phyloP scores from a whole-genome alignment of 2,329 filamentous ascomycete genomes.

The Fusarium penzigii region DNA sequence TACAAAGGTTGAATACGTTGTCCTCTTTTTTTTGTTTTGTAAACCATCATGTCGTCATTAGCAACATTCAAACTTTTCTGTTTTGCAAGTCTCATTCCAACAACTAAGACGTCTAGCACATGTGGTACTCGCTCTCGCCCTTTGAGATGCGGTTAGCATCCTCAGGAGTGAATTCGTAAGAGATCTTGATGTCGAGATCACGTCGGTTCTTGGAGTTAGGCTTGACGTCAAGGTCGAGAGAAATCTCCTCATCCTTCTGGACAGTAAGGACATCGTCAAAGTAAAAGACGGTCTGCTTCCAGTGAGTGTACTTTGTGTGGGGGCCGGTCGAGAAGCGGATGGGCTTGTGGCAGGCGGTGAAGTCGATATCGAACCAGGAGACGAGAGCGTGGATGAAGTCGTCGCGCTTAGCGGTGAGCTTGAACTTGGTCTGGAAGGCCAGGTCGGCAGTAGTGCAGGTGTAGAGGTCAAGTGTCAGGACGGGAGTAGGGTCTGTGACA shows the following conservation, averaged over 20 bases:
- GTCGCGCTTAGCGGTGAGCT: constrained; percentile 74
- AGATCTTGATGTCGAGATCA: constrained; percentile 88
- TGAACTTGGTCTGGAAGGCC: constrained; percentile 78
- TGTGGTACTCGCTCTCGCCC: constrained; percentile 79
- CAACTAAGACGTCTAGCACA: constrained; percentile 52
- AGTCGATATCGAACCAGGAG: constrained; percentile 99
- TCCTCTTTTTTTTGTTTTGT: constrained; percentile 3
- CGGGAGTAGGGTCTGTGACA: constrained; percentile 83
- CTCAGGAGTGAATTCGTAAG: constrained; percentile 76
- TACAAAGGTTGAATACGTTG: background rate
- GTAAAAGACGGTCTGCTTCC: constrained; percentile 99
- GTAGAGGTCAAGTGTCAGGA: constrained; percentile 91
- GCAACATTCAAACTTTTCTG: constrained; percentile 15
- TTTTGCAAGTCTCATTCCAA: background rate
- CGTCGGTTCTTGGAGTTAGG: constrained; percentile 94
- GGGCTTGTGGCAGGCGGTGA: constrained; percentile 96
- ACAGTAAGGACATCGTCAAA: constrained; percentile 90
- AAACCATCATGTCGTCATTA: constrained; percentile 26
- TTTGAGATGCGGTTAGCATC: constrained; percentile 69
- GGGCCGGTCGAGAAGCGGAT: constrained; percentile 96
- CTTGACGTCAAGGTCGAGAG: constrained; percentile 74
- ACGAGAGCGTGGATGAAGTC: constrained; percentile 97
- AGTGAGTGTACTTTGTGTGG: constrained; percentile 99
- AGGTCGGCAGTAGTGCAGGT: constrained; percentile 83
- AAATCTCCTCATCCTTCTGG: constrained; percentile 79